Base-by-base conservation (phyloP, 1,284 basidiomycete genomes). In the Neotropicomus parvogracilis region DNA sequence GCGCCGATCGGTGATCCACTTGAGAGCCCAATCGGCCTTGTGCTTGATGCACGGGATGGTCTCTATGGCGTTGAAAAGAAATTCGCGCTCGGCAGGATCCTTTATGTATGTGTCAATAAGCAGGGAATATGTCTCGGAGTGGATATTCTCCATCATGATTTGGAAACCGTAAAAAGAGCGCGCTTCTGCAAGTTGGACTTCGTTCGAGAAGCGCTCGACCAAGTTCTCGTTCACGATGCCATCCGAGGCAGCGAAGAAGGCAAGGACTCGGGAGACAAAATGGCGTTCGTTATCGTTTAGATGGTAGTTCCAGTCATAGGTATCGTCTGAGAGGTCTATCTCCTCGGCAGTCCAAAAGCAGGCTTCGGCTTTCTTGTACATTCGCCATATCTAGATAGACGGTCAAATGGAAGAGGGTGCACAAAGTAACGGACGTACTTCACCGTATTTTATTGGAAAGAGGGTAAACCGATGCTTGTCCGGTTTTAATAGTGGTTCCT, bases 91-190 rank as follows among this genome's bases (percentile, higher is more conserved):
- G 36, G 71, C 75, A 9, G 85, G 75, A 62, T 98, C 94, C 69
- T 91, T 92, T 73, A 97, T 92, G 71, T 97, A 97, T 11, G 95
- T 91, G 72, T 98, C 93, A 70, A 99, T 97, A 63, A 98, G 88
- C 42, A 99, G 86, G 13, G 95, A 97, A 72, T 98, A 97, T 5
- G 94, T 95, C 72, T 98, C 95, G 14, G 94, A 95, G 70, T 95
- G 92, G 52, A 94, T 85, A 71, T 94, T 94, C 71, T 98, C 95
- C 88, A 97, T 97, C 95, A 97, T 97, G 70, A 97, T 95, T 68
- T 98, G 95, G 78, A 97, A 97, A 20, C 95, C 95, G 67, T 98
- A 98, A 77, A 98, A 99, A 69, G 90, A 97, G 40, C 95, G 91
- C 11, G 95, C 95, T 72, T 98, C 95, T 27, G 95, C 91, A 10